These are phyloP conservation scores for Fraxinus sp. DNA, from an alignment of 305 asterid species.

Conservation along the genomic window DNA sequence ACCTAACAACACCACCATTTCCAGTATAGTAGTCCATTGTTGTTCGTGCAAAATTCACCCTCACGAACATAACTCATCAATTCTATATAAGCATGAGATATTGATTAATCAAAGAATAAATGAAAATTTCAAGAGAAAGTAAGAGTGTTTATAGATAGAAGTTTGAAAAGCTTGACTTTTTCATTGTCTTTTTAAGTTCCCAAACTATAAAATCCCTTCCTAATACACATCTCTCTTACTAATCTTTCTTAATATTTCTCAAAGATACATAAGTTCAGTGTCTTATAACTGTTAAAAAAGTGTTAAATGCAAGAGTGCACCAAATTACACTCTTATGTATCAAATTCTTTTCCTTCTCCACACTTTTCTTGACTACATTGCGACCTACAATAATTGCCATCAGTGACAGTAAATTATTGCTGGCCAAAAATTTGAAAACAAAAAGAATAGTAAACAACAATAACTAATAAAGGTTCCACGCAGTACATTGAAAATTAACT, in stretches of 20 bases:
- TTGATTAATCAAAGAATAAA: not conserved
- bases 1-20: not conserved
- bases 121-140: not conserved
- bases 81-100: not conserved
- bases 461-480: not conserved
- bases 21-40: not conserved
- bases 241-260: not conserved
- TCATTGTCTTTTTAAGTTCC: not conserved
- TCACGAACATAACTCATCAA: not conserved
- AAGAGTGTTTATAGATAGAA: not conserved
- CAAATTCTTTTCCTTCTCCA: constrained; percentile 7
- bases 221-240: not conserved
- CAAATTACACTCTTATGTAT: not conserved
- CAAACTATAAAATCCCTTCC: not conserved
- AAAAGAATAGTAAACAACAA: not conserved
- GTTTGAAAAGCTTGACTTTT: not conserved
- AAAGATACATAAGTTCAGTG: not conserved
- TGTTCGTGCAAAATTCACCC: not conserved
- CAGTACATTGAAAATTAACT: constrained; percentile 3
- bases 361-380: not conserved
- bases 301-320: not conserved
- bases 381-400: not conserved
- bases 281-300: not conserved
- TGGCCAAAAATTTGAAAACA: not conserved
- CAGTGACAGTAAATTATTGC: not conserved